Conservation (phyloP, 208 protist species). For the Acanthamoeba polyphaga region DNA sequence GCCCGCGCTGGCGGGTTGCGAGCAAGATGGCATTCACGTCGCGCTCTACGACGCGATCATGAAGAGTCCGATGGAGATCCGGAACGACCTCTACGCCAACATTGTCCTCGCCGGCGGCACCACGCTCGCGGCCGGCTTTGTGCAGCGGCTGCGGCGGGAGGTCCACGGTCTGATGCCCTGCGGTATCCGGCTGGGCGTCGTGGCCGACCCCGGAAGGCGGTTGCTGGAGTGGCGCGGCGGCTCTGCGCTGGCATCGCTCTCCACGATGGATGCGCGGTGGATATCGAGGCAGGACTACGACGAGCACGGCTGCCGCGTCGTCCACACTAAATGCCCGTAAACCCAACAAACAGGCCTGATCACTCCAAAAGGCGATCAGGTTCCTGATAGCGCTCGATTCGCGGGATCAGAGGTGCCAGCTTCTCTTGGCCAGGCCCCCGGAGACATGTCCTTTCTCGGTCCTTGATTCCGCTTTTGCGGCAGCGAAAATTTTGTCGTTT, state of each 20-base stretch:
- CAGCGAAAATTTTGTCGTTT: too few relatives aligned
- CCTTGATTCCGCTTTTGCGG: too few relatives aligned
- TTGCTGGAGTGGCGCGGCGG: background rate
- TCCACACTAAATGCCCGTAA: too few relatives aligned
- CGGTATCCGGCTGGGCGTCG: background rate
- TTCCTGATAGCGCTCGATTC: too few relatives aligned
- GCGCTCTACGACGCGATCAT: background rate
- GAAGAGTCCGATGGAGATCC: background rate
- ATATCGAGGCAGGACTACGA: conserved; percentile 11
- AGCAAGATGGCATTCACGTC: background rate
- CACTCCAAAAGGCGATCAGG: too few relatives aligned
- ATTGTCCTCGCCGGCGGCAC: conserved; percentile 33
- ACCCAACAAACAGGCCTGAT: too few relatives aligned
- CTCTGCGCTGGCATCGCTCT: background rate
- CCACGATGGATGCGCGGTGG: background rate
- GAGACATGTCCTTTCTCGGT: too few relatives aligned
- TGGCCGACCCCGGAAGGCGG: background rate
- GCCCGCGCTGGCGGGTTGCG: background rate
- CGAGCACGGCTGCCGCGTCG: background rate
- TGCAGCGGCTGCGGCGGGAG: background rate
- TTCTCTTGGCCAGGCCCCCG: too few relatives aligned
- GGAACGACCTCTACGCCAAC: conserved; percentile 10
- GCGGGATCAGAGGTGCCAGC: too few relatives aligned
- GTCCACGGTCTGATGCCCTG: background rate
- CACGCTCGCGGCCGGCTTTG: background rate